phyloP scores from a whole-genome alignment of 768 basidiomycete species.

The Boletus speciosus region DNA sequence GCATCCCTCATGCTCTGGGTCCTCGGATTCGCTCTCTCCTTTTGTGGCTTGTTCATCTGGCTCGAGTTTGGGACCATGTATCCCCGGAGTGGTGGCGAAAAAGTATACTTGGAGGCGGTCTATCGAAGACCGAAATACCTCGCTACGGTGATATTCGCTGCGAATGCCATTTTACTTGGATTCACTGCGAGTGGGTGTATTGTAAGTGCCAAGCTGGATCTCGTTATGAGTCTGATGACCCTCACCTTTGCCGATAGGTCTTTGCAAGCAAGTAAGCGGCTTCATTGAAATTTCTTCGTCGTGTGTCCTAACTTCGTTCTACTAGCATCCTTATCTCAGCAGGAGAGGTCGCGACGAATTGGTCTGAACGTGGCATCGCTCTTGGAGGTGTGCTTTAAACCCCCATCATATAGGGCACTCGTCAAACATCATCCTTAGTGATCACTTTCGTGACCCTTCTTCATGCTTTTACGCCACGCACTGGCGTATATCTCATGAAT shows the following conservation, averaged over 20 bases:
- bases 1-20: slow-evolving; percentile 65
- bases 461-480: slow-evolving; percentile 48
- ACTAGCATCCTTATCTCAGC: slow-evolving; percentile 53
- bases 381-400: slow-evolving; percentile 42
- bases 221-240: not conserved
- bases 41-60: slow-evolving; percentile 60
- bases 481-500: slow-evolving; percentile 55
- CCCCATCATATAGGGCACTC: not conserved
- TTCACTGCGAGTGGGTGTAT: slow-evolving; percentile 46
- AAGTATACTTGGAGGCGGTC: slow-evolving; percentile 58
- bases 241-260: slow-evolving; percentile 11
- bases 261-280: slow-evolving; percentile 33
- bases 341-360: slow-evolving; percentile 38
- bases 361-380: slow-evolving; percentile 60
- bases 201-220: slow-evolving; percentile 29
- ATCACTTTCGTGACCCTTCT: slow-evolving; percentile 49
- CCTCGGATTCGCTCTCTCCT: slow-evolving; percentile 54
- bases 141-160: slow-evolving; percentile 47
- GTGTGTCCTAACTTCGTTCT: not conserved
- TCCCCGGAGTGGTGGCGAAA: slow-evolving; percentile 59
- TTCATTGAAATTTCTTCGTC: not conserved
- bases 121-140: slow-evolving; percentile 47
- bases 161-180: slow-evolving; percentile 43
- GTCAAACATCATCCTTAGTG: slow-evolving; percentile 29
- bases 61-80: slow-evolving; percentile 64